These are phyloP conservation scores for Cladosporium sp. DNA, from an alignment of 2,329 filamentous ascomycete species.

Conservation along the genomic window DNA sequence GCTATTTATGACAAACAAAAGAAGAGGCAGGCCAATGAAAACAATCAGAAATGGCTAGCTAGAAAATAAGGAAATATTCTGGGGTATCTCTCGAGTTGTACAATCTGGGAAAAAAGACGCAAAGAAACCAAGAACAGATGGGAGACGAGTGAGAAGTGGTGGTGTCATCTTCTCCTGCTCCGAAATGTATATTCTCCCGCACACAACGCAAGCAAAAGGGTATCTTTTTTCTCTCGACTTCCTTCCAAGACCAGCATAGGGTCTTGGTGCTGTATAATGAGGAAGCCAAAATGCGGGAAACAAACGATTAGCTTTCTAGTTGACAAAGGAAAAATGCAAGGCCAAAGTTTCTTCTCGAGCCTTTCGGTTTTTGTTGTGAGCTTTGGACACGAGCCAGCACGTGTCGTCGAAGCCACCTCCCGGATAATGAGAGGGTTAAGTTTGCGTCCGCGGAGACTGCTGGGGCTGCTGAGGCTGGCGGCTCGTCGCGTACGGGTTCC, in stretches of 20 bases:
- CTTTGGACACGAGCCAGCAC: neutral
- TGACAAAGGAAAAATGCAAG: slow-evolving; percentile 12
- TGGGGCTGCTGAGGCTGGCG: slow-evolving; percentile 12
- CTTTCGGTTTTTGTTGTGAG: too few species aligned
- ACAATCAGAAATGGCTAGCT: too few species aligned
- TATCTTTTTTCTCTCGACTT: slow-evolving; percentile 3
- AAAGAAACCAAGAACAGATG: neutral
- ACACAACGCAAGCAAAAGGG: slow-evolving; percentile 5
- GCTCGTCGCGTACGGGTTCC: slow-evolving; percentile 29
- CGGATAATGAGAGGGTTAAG: neutral
- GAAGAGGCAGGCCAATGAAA: too few species aligned
- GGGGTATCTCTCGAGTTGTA: slow-evolving; percentile 3
- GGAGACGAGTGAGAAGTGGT: too few species aligned
- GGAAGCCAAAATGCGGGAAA: neutral
- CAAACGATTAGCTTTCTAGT: slow-evolving; percentile 8
- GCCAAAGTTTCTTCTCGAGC: too few species aligned
- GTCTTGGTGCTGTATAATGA: too few species aligned
- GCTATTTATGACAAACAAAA: too few species aligned
- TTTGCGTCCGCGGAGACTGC: slow-evolving; percentile 1
- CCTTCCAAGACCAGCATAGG: too few species aligned
- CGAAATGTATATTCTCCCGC: too few species aligned
- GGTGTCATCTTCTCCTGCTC: too few species aligned
- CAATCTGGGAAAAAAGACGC: neutral
- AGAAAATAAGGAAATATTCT: neutral
- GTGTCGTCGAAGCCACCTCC: neutral